These are phyloP conservation scores for Phytophthora hibernalis DNA, from an alignment of 352 stramenopile species.

Conservation along the genomic window DNA sequence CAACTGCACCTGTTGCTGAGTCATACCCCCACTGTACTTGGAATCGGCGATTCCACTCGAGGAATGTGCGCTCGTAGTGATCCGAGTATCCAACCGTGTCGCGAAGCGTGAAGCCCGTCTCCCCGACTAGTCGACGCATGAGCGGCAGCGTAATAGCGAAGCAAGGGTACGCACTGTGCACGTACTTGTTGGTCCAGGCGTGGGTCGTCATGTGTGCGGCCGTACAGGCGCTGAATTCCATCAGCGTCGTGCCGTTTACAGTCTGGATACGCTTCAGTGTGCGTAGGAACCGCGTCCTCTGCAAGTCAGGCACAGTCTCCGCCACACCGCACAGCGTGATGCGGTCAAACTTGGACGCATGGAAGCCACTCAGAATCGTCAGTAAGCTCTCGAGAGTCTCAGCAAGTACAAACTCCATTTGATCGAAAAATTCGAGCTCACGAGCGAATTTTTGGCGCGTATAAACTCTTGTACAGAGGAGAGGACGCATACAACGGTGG, in stretches of 20 bases:
- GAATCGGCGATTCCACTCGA: constrained; percentile 87
- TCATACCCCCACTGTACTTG: constrained; percentile 58
- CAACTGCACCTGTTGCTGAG: constrained; percentile 7
- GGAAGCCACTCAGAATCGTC: constrained; percentile 61
- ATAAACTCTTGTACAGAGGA: constrained; percentile 66
- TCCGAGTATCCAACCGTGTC: constrained; percentile 74
- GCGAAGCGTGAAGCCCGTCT: constrained; percentile 69
- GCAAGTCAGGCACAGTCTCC: constrained; percentile 51
- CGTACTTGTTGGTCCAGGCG: constrained; percentile 88
- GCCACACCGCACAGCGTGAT: constrained; percentile 68
- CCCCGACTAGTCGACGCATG: constrained; percentile 51
- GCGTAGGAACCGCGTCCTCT: constrained; percentile 64
- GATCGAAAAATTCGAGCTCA: constrained; percentile 63
- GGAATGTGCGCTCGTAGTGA: constrained; percentile 87
- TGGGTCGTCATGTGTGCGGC: constrained; percentile 73
- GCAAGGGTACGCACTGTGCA: constrained; percentile 68
- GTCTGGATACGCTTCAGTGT: constrained; percentile 72
- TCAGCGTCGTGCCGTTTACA: constrained; percentile 54
- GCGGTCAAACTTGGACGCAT: constrained; percentile 67
- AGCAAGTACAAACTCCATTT: constrained; percentile 77
- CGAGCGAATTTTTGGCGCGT: constrained; percentile 64
- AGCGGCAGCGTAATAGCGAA: constrained; percentile 61
- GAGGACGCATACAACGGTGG: constrained; percentile 65
- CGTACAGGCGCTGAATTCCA: constrained; percentile 77
- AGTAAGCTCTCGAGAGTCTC: constrained; percentile 71